Conservation (phyloP, 2,329 filamentous ascomycete species). For the Gaeumannomyces tritici region DNA sequence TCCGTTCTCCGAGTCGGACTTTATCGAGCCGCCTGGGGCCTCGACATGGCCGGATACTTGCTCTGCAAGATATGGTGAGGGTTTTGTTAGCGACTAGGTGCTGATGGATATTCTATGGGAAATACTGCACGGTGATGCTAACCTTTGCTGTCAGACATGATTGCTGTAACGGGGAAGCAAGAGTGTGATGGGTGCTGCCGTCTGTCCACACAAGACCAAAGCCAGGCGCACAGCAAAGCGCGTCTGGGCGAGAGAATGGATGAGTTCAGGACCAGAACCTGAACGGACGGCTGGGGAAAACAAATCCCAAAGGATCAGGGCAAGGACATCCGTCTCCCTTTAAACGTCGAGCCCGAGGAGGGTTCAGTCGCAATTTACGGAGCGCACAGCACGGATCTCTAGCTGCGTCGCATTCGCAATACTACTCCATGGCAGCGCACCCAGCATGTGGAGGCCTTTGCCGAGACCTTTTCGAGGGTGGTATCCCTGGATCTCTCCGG, state of each 20-base stretch:
- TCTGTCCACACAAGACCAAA: neutral
- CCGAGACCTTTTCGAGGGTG: neutral
- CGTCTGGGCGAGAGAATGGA: neutral
- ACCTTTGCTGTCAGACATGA: neutral
- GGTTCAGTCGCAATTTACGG: neutral
- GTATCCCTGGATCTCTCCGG: neutral
- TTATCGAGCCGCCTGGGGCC: constrained; percentile 3
- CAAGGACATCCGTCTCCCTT: neutral
- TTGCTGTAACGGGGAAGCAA: neutral
- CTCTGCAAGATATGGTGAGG: neutral
- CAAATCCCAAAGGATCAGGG: too few relatives aligned
- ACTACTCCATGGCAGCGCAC: neutral
- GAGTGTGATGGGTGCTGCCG: neutral
- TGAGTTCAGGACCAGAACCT: neutral
- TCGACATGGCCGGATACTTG: neutral
- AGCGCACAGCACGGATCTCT: neutral
- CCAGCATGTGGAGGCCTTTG: neutral
- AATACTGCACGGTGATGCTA: neutral
- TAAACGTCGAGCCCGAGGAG: neutral
- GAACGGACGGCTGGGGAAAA: neutral
- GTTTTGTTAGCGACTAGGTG: neutral
- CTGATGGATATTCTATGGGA: too few relatives aligned
- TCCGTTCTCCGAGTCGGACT: constrained; percentile 7
- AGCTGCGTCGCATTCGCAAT: neutral
- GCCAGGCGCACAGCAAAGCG: too few relatives aligned